Base-by-base conservation (phyloP, 2,329 filamentous ascomycete genomes). In the Aureobasidium uvarum region DNA sequence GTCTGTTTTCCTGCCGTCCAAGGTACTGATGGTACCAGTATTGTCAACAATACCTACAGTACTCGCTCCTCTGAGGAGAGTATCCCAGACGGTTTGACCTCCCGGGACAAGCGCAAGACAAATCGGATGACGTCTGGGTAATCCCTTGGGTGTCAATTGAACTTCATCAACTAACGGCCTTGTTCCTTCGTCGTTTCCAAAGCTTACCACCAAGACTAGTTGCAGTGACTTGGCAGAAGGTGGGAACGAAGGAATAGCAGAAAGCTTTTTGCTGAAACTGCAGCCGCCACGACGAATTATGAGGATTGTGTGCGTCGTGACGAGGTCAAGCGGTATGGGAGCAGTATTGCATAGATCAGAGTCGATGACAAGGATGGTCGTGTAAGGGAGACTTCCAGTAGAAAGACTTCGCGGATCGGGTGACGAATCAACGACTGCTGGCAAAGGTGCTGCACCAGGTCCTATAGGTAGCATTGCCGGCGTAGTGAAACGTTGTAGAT, bases 21-120 rank as follows among this genome's bases (percentile, higher is more conserved):
- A 18, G 8, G 16, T 11, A n/a, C 14, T 69, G 3, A 67, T 50
- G 16, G 68, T 33, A 55, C 67, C 65, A 6, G 67, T 69, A 2
- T 62, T 67, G 36, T 70, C 70, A 28, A 71, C 70, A 2, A 16
- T 31, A 14, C 70, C 74, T 5, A 68, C 33, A n/a, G 65, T 70
- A 5, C 48, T 66, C 64, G 80, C 82, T n/a, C 89, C 86, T 51
- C 80, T 78, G 48, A 77, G 81, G 38, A 97, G 80, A 65, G 87
- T 77, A 33, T 83, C 81, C 70, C 92, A 89, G 13, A 85, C 85
- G 65, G 83, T 81, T 11, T 87, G 81, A 0, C 88, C 89, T 0
- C 90, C 92, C 0, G 86, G 86, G 23, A 96, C 85, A 85, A 98
- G 90, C 45, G 96, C 83, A 85, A 97, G 86, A 14, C 90, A 86